Base-by-base conservation (phyloP, 1,284 basidiomycete species). In the Schizophyllum amplum region DNA sequence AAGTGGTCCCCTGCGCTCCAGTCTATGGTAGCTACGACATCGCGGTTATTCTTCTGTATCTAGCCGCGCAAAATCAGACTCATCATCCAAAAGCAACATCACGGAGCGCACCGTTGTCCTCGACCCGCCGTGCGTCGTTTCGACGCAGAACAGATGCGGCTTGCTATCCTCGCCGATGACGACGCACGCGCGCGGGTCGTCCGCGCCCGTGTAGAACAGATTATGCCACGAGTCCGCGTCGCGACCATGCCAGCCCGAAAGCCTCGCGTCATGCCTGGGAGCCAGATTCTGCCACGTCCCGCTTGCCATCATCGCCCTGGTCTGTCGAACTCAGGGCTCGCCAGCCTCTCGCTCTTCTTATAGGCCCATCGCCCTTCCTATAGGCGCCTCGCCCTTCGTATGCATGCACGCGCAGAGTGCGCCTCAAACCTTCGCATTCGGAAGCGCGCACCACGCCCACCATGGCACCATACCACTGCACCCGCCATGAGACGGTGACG, bases 131-230 rank as follows among this genome's bases (percentile, higher is more conserved):
- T 76, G 74, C 56, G 70, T 71, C 2, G 86, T 87, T 66, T 84
- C 81, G 68, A 89, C 87, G 63, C 78, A 80, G 66, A 81, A 82
- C 70, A 81, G 85, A 64, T 86, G 69, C 1, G 80, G 81, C 61
- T 71, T 75, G 33, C 71, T 73, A 67, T 83, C 80, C 64, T 82
- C 78, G 47, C 85, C 84, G 60, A 88, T 86, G 72, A 87, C 72
- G 59, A 83, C 76, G 67, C 82, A 86, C 57, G 74, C 76, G 61
- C 84, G 79, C 47, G 84, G 84, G 71, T 87, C 79, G 65, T 83
- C 82, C 65, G 71, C 73, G 58, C 84, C 82, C 53, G 84, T 84
- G 74, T 87, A 89, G 70, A 81, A 87, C 25, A 89, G 72, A 65
- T 83, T 76, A 68, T 78, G 81, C 48, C 58, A 75, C n/a, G n/a